Evolutionary conservation across 257 asterid genomes (phyloP).

Genomic region (Marsdenia floribunda): DNA sequence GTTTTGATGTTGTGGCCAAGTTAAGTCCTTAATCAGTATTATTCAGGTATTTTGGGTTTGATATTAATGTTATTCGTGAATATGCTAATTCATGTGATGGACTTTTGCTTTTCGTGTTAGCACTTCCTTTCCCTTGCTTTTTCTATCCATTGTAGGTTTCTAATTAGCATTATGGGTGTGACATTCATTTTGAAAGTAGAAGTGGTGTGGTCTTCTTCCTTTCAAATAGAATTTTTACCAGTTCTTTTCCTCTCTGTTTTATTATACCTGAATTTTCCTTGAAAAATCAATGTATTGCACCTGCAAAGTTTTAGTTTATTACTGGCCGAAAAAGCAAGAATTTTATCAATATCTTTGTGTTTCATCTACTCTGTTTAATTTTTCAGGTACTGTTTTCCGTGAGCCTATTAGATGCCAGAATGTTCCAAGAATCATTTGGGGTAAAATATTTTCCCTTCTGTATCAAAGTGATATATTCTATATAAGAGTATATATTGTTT

Average conservation of each 20-base stretch:
- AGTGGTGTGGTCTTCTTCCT: background rate
- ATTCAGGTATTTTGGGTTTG: conserved; percentile 79
- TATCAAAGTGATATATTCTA: conserved; percentile 12
- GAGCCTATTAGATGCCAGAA: conserved; percentile 83
- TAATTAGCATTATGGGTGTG: background rate
- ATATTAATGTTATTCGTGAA: conserved; percentile 66
- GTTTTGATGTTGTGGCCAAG: background rate
- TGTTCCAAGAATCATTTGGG: conserved; percentile 76
- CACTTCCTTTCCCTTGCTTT: background rate
- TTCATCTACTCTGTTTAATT: background rate
- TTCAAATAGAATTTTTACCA: too few species aligned
- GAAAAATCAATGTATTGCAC: background rate
- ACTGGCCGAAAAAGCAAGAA: background rate
- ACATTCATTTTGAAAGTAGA: background rate
- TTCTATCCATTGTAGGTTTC: background rate
- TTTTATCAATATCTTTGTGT: background rate
- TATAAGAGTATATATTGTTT: conserved; percentile 13
- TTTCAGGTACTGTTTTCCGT: conserved; percentile 86
- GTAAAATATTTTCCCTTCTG: conserved; percentile 41
- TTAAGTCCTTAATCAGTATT: conserved; percentile 44
- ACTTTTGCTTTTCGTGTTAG: background rate
- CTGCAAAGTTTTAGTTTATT: background rate
- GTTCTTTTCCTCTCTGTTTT: too few species aligned
- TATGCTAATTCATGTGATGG: conserved; percentile 56
- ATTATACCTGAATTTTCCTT: background rate